Evolutionary conservation across 2,329 filamentous ascomycete species (phyloP), one percentile per base, ranked within the genome.

Genomic region (Cladosporium sp.): DNA sequence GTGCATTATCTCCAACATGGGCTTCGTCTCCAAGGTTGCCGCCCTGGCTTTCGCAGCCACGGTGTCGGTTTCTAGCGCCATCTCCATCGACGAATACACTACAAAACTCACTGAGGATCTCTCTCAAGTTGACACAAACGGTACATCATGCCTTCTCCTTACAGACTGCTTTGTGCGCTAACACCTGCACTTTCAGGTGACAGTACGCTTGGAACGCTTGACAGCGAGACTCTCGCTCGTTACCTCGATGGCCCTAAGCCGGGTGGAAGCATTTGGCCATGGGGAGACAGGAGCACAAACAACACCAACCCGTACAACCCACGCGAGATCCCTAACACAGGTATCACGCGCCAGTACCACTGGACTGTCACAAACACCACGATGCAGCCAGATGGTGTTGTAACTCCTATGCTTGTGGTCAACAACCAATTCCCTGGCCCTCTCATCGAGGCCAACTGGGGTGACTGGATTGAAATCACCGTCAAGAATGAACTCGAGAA

Each of bases 391-490:
- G 74, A 75, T 61, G 74, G 74, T 26, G 72, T 75, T 8, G 59
- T 68, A 50, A 64, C 57, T 18, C 31, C 56, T 14, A 55, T 66
- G 60, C 68, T 76, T 14, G 70, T 76, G 5, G 72, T 73, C 26
- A 76, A 77, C 64, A 72, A 72, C 21, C 70, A 75, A 26, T 76
- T 73, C 52, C 76, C 75, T 5, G 75, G 75, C 6, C 75, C 75
- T n/a, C 55, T 72, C 5, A 74, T 77, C 35, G 75, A 77, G 65
- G 75, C 73, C 26, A 76, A 76, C 61, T 76, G 72, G 69, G 75
- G 73, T 53, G 75, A 77, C 62, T 72, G 68, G 65, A 73, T 76
- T 26, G 69, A 75, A 28, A 71, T 76, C 10, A 68, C 64, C 2
- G 63, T 65, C 18, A 56, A 65, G 55, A 65, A 65, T 23, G 56